Base-by-base conservation (phyloP, 441 rosid genomes). In the Adansonia gregorii region DNA sequence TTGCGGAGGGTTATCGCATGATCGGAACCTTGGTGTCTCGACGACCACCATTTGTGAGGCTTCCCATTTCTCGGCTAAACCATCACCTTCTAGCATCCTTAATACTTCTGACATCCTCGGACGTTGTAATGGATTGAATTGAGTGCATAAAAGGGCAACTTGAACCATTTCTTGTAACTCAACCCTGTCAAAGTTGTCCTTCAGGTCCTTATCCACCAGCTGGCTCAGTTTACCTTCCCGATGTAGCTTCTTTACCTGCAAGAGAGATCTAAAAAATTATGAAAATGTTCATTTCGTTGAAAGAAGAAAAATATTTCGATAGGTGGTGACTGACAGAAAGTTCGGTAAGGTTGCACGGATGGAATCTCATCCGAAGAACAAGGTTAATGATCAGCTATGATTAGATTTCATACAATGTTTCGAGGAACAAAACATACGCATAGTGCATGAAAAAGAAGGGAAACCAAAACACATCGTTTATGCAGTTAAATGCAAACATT, bases 1-100 rank as follows among this genome's bases (percentile, higher is more conserved):
- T 58, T 76, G 79, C 48, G 76, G 85, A 10, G 80, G 85, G 49
- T 75, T 80, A 41, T 86, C 93, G 69, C 77, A 79, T 2, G 89
- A 78, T 48, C 84, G 80, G 48, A 60, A 81, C 74, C 82, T 86
- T 7, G 93, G 85, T 12, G 88, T 87, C 78, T 89, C 90, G 35
- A 27, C 35, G 35, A 27, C 35, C 0, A 85, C 73, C 82, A 55
- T 85, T 54, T 83, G 89, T 0, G 89, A 80, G 2, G 97, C 90
- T 81, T 93, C 97, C 96, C 97, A 93, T 87, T 88, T 93, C 85
- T 94, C 95, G 0, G 97, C 94, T 65, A 91, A 83, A 6, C 97
- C 97, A 24, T 92, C 97, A 0, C 94, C 97, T 86, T 94, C 98
- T 72, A 94, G 84, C 98, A 93, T 91, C 75, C 87, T 90, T 76